Conservation (phyloP, 768 basidiomycete genomes). For the Clavaria fumosa region DNA sequence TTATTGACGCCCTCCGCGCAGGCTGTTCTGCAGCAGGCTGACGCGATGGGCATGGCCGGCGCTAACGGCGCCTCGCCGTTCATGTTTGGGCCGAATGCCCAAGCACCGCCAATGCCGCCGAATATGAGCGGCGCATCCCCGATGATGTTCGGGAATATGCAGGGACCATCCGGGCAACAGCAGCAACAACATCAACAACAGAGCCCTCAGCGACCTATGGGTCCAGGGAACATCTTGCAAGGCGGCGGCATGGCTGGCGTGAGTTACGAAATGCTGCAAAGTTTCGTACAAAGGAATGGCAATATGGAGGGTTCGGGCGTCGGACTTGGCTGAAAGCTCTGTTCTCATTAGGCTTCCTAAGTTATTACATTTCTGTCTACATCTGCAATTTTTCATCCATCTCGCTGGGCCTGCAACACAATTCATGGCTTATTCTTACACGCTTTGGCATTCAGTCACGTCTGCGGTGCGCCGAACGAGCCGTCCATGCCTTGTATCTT, state of each 20-base stretch:
- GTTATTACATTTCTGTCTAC: no score
- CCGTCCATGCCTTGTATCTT: constrained; percentile 74
- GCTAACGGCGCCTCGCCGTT: not conserved
- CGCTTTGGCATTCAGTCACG: no score
- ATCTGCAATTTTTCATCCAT: no score
- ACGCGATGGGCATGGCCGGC: not conserved
- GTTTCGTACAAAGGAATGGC: constrained; percentile 26
- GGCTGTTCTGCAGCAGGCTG: constrained; percentile 12
- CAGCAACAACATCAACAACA: constrained; percentile 8
- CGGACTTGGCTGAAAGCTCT: no score
- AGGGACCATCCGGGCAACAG: constrained; percentile 10
- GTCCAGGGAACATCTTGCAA: constrained; percentile 8
- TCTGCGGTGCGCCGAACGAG: constrained; percentile 31
- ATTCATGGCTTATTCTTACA: no score
- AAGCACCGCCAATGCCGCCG: no score
- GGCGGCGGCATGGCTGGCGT: constrained; percentile 14
- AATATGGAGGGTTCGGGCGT: constrained; percentile 6
- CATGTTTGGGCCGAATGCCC: no score
- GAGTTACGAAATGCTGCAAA: constrained; percentile 28
- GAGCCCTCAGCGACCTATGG: constrained; percentile 7
- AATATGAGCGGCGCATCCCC: not conserved
- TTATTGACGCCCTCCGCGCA: constrained; percentile 15
- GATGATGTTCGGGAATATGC: not conserved
- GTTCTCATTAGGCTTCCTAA: no score
- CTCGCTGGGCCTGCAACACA: no score